A percentile compares a stretch with the other conserved stretches of the same genome.
phyloP scores from a whole-genome alignment of 1,284 basidiomycete species.

The Tilletiaria anomala region DNA sequence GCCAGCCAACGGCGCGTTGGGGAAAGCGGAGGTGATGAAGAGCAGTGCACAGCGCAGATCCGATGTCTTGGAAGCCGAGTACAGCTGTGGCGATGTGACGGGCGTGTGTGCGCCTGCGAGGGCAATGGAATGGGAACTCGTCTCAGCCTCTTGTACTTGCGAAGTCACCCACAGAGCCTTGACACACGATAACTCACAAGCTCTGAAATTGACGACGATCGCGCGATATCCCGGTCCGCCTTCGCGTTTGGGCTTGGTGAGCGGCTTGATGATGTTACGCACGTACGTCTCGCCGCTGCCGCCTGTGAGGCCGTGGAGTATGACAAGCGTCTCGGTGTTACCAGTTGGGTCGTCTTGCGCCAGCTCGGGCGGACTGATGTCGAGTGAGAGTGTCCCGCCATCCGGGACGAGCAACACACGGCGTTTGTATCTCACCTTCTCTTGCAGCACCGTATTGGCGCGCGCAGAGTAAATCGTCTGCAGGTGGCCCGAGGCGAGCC shows the following conservation, averaged over 20 bases:
- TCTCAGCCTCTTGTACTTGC: neutral
- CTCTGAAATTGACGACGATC: conserved; percentile 50
- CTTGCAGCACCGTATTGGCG: conserved; percentile 17
- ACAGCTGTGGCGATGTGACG: conserved; percentile 55
- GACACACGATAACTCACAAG: too few relatives aligned
- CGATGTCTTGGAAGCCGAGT: conserved; percentile 64
- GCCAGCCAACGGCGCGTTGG: conserved; percentile 66
- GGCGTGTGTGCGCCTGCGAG: conserved; percentile 62
- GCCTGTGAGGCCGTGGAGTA: conserved; percentile 34
- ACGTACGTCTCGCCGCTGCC: conserved; percentile 36
- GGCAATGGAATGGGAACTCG: conserved; percentile 5
- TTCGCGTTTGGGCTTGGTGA: conserved; percentile 19
- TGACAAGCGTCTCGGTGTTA: conserved; percentile 22
- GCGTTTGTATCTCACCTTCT: conserved; percentile 27
- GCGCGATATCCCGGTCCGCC: conserved; percentile 49
- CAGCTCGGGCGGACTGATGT: conserved; percentile 11
- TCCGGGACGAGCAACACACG: conserved; percentile 30
- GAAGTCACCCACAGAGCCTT: conserved; percentile 28
- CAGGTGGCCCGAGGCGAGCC: conserved; percentile 27
- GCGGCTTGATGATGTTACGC: conserved; percentile 21
- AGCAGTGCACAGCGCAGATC: conserved; percentile 69
- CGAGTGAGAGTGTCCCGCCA: conserved; percentile 30
- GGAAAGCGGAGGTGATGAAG: conserved; percentile 60
- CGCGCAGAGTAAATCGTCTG: conserved; percentile 33
- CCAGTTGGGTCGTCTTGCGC: conserved; percentile 6